These are phyloP conservation scores for Knoxdaviesia capensis DNA, from an alignment of 2,329 filamentous ascomycete species.

Conservation along the genomic window DNA sequence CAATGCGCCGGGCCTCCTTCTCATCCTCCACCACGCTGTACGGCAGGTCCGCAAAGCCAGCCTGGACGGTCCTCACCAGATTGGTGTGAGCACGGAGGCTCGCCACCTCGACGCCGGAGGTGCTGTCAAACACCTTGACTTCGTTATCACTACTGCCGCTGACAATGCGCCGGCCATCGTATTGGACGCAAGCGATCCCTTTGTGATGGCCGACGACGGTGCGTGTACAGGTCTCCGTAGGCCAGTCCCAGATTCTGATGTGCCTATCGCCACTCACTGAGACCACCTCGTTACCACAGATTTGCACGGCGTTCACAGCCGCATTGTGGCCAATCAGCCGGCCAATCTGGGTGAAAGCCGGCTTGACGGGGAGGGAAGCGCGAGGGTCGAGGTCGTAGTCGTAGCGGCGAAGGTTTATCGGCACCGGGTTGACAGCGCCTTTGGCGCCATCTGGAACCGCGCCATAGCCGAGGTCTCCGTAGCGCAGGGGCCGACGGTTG, in stretches of 20 bases:
- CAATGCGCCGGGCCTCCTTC: conserved; percentile 50
- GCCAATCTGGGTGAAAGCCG: conserved; percentile 59
- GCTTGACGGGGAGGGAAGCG: conserved; percentile 27
- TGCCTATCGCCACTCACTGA: conserved; percentile 86
- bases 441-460: conserved; percentile 8
- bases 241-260: conserved; percentile 90
- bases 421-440: conserved; percentile 27
- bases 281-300: conserved; percentile 68
- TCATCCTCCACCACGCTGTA: conserved; percentile 59
- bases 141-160: conserved; percentile 93
- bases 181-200: conserved; percentile 94
- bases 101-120: conserved; percentile 72
- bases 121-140: conserved; percentile 82
- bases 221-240: conserved; percentile 51
- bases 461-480: conserved; percentile 37
- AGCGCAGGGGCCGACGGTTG: conserved; percentile 52
- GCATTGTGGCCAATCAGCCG: conserved; percentile 68
- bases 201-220: conserved; percentile 79
- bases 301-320: conserved; percentile 90
- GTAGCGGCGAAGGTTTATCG: conserved; percentile 29
- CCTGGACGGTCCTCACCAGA: conserved; percentile 85
- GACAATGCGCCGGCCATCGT: conserved; percentile 80
- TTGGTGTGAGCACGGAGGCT: conserved; percentile 65
- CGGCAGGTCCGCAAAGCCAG: conserved; percentile 76
- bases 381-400: conserved; percentile 28